Percentiles rank a stretch among this genome's conserved stretches.
Evolutionary conservation across 257 asterid genomes (phyloP).

Genomic region (Ehretia macrophylla): DNA sequence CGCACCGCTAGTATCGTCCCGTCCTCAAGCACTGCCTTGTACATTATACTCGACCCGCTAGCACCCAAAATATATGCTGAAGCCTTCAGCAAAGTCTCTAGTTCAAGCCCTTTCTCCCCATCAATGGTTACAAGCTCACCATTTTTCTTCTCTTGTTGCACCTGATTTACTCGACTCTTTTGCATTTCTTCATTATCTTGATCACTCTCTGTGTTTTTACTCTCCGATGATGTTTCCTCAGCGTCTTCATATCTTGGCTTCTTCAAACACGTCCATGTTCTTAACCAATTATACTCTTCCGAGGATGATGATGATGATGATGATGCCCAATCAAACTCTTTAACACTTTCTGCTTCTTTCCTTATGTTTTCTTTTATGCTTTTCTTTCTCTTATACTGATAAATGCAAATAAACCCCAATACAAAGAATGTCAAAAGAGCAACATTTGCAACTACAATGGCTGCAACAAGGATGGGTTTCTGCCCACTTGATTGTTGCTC

Average conservation of each 20-base stretch:
- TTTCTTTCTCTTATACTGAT: constrained; percentile 41
- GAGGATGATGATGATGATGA: constrained; percentile 39
- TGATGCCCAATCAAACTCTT: constrained; percentile 81
- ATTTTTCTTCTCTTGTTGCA: constrained; percentile 31
- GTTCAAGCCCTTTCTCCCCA: constrained; percentile 78
- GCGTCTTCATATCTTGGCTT: constrained; percentile 37
- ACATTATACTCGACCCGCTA: constrained; percentile 89
- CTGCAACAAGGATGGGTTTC: constrained; percentile 49
- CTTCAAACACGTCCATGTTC: constrained; percentile 69
- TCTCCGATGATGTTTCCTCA: constrained; percentile 40
- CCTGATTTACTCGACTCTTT: constrained; percentile 17
- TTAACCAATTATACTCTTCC: constrained; percentile 63
- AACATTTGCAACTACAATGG: constrained; percentile 63
- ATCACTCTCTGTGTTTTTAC: constrained; percentile 35
- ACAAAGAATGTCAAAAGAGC: constrained; percentile 60
- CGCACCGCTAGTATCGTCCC: constrained; percentile 83
- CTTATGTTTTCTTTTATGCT: constrained; percentile 16
- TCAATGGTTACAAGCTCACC: constrained; percentile 80
- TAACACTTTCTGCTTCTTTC: constrained; percentile 42
- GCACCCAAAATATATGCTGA: constrained; percentile 92
- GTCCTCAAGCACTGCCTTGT: constrained; percentile 90
- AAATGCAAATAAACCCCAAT: constrained; percentile 36
- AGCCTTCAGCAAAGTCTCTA: constrained; percentile 83
- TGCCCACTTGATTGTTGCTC: constrained; percentile 25
- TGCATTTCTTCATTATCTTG: not conserved